These are phyloP conservation scores for Diplogelasinospora grovesii DNA, from an alignment of 495 filamentous ascomycete genomes.

Conservation along the genomic window DNA sequence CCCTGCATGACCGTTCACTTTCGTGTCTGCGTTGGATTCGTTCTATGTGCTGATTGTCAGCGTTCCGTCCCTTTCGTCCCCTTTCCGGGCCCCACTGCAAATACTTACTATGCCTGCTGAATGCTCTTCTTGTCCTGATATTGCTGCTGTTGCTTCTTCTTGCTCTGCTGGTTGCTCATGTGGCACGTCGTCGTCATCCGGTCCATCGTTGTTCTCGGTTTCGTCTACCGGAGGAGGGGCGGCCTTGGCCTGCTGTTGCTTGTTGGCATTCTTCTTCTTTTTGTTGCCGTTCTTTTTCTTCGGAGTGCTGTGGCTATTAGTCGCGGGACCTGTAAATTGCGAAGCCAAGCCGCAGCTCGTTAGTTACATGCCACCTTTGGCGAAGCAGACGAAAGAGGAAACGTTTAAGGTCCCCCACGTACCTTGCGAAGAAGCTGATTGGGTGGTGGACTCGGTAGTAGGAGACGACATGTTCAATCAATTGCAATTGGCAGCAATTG, in stretches of 20 bases:
- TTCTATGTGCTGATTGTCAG: no score
- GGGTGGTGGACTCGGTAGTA: background rate
- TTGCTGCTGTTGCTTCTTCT: slow-evolving; percentile 2
- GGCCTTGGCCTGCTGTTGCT: slow-evolving; percentile 25
- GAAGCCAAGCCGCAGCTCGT: background rate
- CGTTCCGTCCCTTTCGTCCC: no score
- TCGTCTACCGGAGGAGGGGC: background rate
- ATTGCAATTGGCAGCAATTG: no score
- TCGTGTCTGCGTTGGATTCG: slow-evolving; percentile 2
- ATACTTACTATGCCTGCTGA: background rate
- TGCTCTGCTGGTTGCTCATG: background rate
- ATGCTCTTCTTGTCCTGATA: background rate
- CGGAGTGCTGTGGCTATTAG: slow-evolving; percentile 7
- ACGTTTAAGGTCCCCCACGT: no score
- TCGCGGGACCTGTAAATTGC: slow-evolving; percentile 5
- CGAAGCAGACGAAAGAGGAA: no score
- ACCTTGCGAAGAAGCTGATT: slow-evolving; percentile 11
- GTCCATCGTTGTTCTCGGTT: slow-evolving; percentile 30
- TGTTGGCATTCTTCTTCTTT: slow-evolving; percentile 48
- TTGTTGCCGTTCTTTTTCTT: slow-evolving; percentile 64
- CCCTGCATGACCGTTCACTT: slow-evolving; percentile 26
- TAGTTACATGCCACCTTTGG: background rate
- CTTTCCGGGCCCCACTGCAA: no score
- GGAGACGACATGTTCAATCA: slow-evolving; percentile 17
- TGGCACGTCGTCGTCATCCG: slow-evolving; percentile 21